Evolutionary conservation across 2,329 filamentous ascomycete genomes (phyloP).

Genomic region (Colletotrichum somersetense): DNA sequence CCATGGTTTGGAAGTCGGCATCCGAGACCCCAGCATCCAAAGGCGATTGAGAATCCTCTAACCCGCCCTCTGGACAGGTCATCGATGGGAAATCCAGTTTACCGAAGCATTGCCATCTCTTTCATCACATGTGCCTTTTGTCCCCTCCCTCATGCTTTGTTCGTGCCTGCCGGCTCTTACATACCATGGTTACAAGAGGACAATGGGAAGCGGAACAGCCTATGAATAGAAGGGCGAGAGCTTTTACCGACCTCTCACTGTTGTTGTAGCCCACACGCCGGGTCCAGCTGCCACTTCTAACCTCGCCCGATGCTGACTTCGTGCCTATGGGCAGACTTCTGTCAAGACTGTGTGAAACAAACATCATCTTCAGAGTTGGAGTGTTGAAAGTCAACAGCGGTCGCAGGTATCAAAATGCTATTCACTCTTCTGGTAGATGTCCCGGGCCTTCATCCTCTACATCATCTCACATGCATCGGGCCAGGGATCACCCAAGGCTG

Average conservation of each 20-base stretch:
- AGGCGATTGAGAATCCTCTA: not conserved
- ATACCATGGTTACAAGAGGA: not conserved
- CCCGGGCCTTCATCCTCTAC: not conserved
- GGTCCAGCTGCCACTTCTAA: not conserved
- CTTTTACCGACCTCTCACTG: not conserved
- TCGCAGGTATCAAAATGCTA: not conserved
- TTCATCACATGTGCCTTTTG: not conserved
- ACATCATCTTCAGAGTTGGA: not conserved
- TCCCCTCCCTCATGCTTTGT: not conserved
- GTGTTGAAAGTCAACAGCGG: not conserved
- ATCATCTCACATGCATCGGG: not conserved
- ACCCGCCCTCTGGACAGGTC: not conserved
- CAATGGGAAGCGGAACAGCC: not conserved
- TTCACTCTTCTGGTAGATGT: not conserved
- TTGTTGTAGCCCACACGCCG: not conserved
- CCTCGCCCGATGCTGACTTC: not conserved
- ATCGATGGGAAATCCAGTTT: not conserved
- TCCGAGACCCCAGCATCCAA: not conserved
- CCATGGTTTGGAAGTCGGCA: not conserved
- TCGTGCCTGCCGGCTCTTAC: too few species aligned
- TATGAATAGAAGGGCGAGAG: not conserved
- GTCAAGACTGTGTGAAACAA: not conserved
- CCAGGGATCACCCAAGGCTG: not conserved
- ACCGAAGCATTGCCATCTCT: not conserved
- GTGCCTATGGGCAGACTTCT: not conserved